A percentile compares a stretch with the other conserved stretches of the same genome.
These are phyloP conservation scores for Podaxis carcinomalis DNA, from an alignment of 768 basidiomycete genomes.

Conservation along the genomic window DNA sequence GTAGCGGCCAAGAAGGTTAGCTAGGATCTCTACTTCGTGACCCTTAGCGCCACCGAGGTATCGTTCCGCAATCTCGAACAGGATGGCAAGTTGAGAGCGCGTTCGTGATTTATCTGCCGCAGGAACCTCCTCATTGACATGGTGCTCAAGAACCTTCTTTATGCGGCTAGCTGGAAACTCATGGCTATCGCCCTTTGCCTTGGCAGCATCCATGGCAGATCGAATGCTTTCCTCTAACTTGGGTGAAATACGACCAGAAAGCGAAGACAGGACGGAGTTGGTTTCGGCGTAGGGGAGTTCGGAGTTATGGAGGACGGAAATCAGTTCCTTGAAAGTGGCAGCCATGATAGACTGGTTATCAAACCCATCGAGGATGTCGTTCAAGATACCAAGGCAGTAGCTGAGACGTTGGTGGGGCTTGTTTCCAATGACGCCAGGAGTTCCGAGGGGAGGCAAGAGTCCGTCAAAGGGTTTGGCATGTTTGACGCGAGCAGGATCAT, in stretches of 20 bases:
- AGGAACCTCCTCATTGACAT: slow-evolving; percentile 74
- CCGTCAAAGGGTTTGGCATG: slow-evolving; percentile 99
- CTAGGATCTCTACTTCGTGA: slow-evolving; percentile 79
- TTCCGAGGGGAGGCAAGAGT: slow-evolving; percentile 82
- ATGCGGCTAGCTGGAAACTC: slow-evolving; percentile 92
- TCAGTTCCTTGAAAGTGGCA: slow-evolving; percentile 81
- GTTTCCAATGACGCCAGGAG: slow-evolving; percentile 80
- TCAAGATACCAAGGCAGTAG: slow-evolving; percentile 68
- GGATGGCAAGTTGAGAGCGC: slow-evolving; percentile 60
- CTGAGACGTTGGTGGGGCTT: slow-evolving; percentile 86
- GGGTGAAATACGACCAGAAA: slow-evolving; percentile 89
- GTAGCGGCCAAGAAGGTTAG: slow-evolving; percentile 73
- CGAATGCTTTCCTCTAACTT: slow-evolving; percentile 89
- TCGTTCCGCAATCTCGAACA: slow-evolving; percentile 74
- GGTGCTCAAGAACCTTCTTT: slow-evolving; percentile 83
- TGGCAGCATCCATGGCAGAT: slow-evolving; percentile 69
- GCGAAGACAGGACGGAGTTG: slow-evolving; percentile 74
- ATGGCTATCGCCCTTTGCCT: slow-evolving; percentile 61
- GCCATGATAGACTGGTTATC: slow-evolving; percentile 94
- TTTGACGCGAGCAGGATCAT: slow-evolving; percentile 94
- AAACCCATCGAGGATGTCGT: slow-evolving; percentile 93
- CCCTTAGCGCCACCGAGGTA: slow-evolving; percentile 82
- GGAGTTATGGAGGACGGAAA: slow-evolving; percentile 74
- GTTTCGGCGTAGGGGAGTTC: slow-evolving; percentile 89
- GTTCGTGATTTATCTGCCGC: slow-evolving; percentile 81